phyloP scores from a whole-genome alignment of 2,329 filamentous ascomycete species.

The Penicillium sp. region DNA sequence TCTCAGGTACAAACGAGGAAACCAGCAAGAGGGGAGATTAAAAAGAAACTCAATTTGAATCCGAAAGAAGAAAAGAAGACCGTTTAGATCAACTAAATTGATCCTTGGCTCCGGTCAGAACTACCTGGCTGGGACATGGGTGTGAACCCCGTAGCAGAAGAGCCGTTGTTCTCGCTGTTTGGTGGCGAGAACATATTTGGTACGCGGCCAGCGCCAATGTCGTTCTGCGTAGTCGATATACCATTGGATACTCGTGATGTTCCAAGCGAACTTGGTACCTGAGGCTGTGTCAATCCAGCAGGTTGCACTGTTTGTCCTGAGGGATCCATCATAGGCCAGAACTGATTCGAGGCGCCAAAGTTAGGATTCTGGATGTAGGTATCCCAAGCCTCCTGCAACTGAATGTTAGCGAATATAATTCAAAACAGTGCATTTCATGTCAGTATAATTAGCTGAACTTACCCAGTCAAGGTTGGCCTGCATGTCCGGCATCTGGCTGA shows the following conservation, averaged over 20 bases:
- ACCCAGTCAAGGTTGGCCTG: conserved; percentile 64
- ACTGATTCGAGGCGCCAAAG: conserved; percentile 41
- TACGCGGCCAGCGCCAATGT: conserved; percentile 10
- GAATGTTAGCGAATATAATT: conserved; percentile 1
- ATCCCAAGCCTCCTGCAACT: conserved; percentile 64
- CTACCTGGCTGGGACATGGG: conserved; percentile 13
- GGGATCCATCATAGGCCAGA: conserved; percentile 40
- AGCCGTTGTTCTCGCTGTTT: conserved; percentile 14
- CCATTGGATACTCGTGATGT: conserved; percentile 17
- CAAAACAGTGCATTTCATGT: not conserved
- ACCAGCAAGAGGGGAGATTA: not conserved
- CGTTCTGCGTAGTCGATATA: not conserved
- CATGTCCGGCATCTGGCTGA: conserved; percentile 58
- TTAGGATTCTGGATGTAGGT: conserved; percentile 64
- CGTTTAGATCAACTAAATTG: not conserved
- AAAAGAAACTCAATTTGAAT: not conserved
- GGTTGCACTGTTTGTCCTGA: conserved; percentile 28
- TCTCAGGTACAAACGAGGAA: not conserved
- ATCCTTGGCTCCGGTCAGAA: conserved; percentile 13
- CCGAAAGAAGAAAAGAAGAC: not conserved
- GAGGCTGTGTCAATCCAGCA: conserved; percentile 16
- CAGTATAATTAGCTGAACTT: conserved; percentile 34
- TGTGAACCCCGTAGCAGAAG: conserved; percentile 15
- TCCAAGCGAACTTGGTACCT: conserved; percentile 22
- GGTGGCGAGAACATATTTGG: conserved; percentile 17